Conservation (phyloP, 2,329 filamentous ascomycete species). For the Exutisphaerella laricina region DNA sequence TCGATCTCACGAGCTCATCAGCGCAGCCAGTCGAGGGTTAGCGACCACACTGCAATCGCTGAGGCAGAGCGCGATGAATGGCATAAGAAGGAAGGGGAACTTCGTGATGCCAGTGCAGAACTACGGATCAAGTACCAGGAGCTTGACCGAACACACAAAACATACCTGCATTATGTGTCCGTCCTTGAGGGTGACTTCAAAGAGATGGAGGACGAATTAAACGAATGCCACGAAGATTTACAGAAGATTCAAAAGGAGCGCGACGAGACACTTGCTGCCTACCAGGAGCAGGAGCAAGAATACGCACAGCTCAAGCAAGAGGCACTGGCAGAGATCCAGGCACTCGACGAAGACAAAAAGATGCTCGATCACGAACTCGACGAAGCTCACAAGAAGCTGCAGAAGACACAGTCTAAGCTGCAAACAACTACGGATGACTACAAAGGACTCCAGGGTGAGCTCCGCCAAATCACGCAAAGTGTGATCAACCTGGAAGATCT, state of each 20-base stretch:
- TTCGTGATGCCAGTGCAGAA: slow-evolving; percentile 81
- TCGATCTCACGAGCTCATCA: slow-evolving; percentile 76
- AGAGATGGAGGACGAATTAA: slow-evolving; percentile 73
- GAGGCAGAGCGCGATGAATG: slow-evolving; percentile 80
- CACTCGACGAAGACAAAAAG: slow-evolving; percentile 42
- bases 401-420: slow-evolving; percentile 62
- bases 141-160: slow-evolving; percentile 74
- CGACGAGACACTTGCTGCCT: slow-evolving; percentile 73
- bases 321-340: slow-evolving; percentile 55
- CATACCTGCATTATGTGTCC: slow-evolving; percentile 74
- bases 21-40: slow-evolving; percentile 68
- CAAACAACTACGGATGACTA: slow-evolving; percentile 79
- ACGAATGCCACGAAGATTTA: slow-evolving; percentile 72
- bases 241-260: slow-evolving; percentile 74
- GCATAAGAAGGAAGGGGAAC: slow-evolving; percentile 74
- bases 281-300: slow-evolving; percentile 57
- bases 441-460: slow-evolving; percentile 84
- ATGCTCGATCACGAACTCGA: slow-evolving; percentile 25
- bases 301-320: slow-evolving; percentile 51
- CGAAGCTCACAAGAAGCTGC: slow-evolving; percentile 46
- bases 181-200: slow-evolving; percentile 61
- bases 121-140: slow-evolving; percentile 87
- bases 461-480: slow-evolving; percentile 84
- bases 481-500: slow-evolving; percentile 86
- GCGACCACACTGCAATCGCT: slow-evolving; percentile 62